Evolutionary conservation across 192 early-diverging fungal genomes (phyloP).

Genomic region (Coemansia sp.): DNA sequence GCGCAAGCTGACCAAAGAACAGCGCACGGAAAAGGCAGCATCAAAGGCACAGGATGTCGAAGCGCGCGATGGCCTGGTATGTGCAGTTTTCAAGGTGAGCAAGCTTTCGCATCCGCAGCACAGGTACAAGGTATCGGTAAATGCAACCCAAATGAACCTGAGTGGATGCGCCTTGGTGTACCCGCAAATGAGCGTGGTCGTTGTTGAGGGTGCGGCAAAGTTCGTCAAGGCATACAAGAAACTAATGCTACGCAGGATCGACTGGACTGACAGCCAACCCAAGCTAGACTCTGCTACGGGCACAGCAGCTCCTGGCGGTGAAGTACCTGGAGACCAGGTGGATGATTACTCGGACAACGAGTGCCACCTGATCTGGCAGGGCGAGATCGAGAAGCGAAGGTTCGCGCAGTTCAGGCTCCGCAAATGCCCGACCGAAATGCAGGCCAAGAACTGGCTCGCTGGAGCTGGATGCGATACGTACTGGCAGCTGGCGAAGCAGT

Average conservation of each 20-base stretch:
- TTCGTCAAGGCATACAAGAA: slow-evolving; percentile 92
- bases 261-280: slow-evolving; percentile 69
- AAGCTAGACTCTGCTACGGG: slow-evolving; percentile 39
- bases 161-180: slow-evolving; percentile 80
- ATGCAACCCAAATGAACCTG: slow-evolving; percentile 82
- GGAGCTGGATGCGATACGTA: slow-evolving; percentile 74
- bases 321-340: slow-evolving; percentile 16
- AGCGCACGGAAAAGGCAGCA: slow-evolving; percentile 73
- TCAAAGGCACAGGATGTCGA: slow-evolving; percentile 72
- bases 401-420: slow-evolving; percentile 79
- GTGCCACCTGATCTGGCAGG: slow-evolving; percentile 95
- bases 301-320: background rate
- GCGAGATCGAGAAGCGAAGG: slow-evolving; percentile 70
- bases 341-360: slow-evolving; percentile 65
- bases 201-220: slow-evolving; percentile 93
- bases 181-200: slow-evolving; percentile 73
- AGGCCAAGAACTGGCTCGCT: slow-evolving; percentile 71
- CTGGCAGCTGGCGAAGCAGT: slow-evolving; percentile 80
- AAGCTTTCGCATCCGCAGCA: slow-evolving; percentile 80
- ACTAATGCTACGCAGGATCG: slow-evolving; percentile 91
- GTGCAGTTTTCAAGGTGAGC: slow-evolving; percentile 75
- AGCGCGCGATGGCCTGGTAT: slow-evolving; percentile 65
- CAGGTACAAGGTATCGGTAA: slow-evolving; percentile 86
- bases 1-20: slow-evolving; percentile 84
- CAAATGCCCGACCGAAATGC: slow-evolving; percentile 70